Percentiles rank a stretch among this genome's conserved stretches.
phyloP scores from a whole-genome alignment of 441 rosid species.

The Gossypium schwendimanii region DNA sequence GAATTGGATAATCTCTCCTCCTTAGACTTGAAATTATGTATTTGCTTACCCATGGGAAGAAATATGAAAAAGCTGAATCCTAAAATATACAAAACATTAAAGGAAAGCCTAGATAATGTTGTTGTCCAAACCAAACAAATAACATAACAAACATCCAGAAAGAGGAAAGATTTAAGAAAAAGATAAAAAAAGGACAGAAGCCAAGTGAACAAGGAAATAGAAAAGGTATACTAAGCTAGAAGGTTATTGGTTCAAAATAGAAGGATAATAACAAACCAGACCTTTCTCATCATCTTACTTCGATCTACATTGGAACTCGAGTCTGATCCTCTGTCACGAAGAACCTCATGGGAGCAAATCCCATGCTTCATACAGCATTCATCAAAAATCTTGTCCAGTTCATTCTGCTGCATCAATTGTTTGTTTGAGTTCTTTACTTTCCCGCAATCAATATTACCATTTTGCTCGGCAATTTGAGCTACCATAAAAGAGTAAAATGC shows the following conservation, averaged over 20 bases:
- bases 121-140: neutral
- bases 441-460: constrained; percentile 24
- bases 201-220: neutral
- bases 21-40: neutral
- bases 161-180: too few species aligned
- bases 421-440: constrained; percentile 31
- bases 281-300: constrained; percentile 74
- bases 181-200: too few species aligned
- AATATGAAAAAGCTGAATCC: neutral
- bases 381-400: constrained; percentile 34
- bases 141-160: too few species aligned
- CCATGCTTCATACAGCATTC: constrained; percentile 45
- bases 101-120: neutral
- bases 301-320: constrained; percentile 23
- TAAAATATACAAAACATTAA: neutral
- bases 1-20: neutral
- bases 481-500: constrained; percentile 8
- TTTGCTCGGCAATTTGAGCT: constrained; percentile 36
- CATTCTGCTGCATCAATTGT: constrained; percentile 28
- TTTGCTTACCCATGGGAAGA: neutral
- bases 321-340: constrained; percentile 45
- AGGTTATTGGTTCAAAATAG: neutral
- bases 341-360: constrained; percentile 88
- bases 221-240: too few species aligned
- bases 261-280: constrained; percentile 15